Evolutionary conservation across 2,329 filamentous ascomycete genomes (phyloP), one percentile per base, ranked within the genome.

Genomic region (Westerdykella sp.): DNA sequence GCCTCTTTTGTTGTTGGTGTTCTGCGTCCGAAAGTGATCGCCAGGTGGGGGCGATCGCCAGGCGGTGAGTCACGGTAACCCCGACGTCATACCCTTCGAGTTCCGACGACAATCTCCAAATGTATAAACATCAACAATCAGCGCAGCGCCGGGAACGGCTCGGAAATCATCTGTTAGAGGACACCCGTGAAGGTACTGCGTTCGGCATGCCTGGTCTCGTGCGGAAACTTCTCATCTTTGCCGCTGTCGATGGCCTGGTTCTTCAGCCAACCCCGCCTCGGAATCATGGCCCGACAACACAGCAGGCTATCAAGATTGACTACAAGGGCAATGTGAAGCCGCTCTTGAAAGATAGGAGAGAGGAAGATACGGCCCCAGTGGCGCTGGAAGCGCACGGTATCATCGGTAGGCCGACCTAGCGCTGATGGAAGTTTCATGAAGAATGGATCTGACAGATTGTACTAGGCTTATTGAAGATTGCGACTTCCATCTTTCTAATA

Each of bases 391-490:
- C 61, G 3, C 65, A 74, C 56, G 73, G 73, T 43, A 69, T 84
- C 44, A 69, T 83, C 55, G 81, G 81, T 82, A 72, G 44, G 57
- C 23, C 15, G 25, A 15, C 35, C 34, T 31, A 40, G 18, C 21
- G 31, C 34, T 9, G 25, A 12, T 28, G 4, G 9, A 28, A 3
- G 11, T 16, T 31, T 11, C 16, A 10, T 25, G 32, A 28, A 35
- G 3, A 5, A 3, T 35, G 18, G 25, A 21, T 21, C 16, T 45
- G 28, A 45, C 21, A 12, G 21, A 53, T 42, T 16, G 21, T 9
- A 30, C 1, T 39, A 97, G 91, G 93, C 16, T 72, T 98, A 1
- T 78, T 98, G 36, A 87, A 83, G 30, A 79, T 97, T 46, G 86
- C 89, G 16, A 85, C 82, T 31, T 78, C 83, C 22, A 86, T 82